These are phyloP conservation scores for Monosporascus sp. DNA, from an alignment of 2,329 filamentous ascomycete genomes.

Conservation along the genomic window DNA sequence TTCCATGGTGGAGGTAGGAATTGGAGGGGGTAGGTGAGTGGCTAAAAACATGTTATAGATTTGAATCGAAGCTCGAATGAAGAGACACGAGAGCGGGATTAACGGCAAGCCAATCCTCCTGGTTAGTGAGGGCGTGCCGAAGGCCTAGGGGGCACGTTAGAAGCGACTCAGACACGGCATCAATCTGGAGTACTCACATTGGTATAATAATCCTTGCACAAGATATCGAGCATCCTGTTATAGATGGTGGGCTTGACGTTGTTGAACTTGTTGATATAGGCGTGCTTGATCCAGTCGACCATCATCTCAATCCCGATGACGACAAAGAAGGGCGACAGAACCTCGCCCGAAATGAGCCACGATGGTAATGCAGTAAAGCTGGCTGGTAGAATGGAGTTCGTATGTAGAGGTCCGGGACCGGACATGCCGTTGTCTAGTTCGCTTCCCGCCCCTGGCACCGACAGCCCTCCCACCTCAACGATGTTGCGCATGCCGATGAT, in stretches of 20 bases:
- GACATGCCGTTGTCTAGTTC: conserved; percentile 42
- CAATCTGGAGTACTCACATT: conserved; percentile 52
- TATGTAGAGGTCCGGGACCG: conserved; percentile 55
- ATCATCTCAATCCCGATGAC: conserved; percentile 95
- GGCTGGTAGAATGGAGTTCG: conserved; percentile 73
- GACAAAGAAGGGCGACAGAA: conserved; percentile 86
- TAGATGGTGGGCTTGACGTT: conserved; percentile 91
- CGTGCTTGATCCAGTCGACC: conserved; percentile 95
- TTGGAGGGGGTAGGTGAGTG: conserved; percentile 72
- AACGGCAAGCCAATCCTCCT: conserved; percentile 86
- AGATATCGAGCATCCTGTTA: conserved; percentile 80
- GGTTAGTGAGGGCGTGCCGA: conserved; percentile 83
- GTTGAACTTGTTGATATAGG: conserved; percentile 98
- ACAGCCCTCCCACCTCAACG: conserved; percentile 87
- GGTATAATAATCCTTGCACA: conserved; percentile 97
- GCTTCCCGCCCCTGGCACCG: conserved; percentile 49
- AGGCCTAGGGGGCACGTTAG: conserved; percentile 53
- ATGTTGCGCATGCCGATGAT: conserved; percentile 96
- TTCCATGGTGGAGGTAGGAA: conserved; percentile 61
- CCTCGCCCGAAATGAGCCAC: conserved; percentile 72
- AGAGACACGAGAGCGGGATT: conserved; percentile 87
- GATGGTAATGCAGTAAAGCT: conserved; percentile 86
- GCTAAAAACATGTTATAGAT: conserved; percentile 98
- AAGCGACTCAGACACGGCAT: neutral
- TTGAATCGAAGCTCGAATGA: conserved; percentile 89